These are phyloP conservation scores for Botrytis paeoniae DNA, from an alignment of 2,329 filamentous ascomycete species.

Conservation along the genomic window DNA sequence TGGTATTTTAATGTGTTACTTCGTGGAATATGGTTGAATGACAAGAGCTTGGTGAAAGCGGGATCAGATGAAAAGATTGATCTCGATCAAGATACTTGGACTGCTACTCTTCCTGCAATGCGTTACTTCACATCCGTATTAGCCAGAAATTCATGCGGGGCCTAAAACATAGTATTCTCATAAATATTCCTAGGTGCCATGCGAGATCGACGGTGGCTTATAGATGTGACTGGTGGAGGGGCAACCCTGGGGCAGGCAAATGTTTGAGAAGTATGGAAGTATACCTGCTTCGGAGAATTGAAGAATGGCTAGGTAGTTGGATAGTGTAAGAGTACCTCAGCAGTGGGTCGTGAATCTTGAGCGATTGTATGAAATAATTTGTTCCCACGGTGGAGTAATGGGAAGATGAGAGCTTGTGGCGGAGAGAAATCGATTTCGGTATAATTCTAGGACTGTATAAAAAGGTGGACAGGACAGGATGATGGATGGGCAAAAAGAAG, in stretches of 20 bases:
- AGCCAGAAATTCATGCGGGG: constrained; percentile 12
- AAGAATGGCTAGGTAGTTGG: not conserved
- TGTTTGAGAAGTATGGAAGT: not conserved
- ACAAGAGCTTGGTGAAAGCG: not conserved
- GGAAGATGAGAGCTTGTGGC: not conserved
- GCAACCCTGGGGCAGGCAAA: constrained; percentile 3
- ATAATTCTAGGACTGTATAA: not conserved
- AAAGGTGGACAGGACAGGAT: not conserved
- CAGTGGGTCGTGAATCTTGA: not conserved
- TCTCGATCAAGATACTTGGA: not conserved
- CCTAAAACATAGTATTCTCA: not conserved
- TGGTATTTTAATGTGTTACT: not conserved
- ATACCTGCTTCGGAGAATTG: constrained; percentile 3
- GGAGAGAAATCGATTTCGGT: not conserved
- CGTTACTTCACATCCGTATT: constrained; percentile 14
- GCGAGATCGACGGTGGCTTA: constrained; percentile 1
- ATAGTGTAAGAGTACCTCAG: not conserved
- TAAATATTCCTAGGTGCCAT: constrained; percentile 5
- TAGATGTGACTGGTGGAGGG: constrained; percentile 8
- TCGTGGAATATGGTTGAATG: not conserved
- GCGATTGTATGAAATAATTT: not conserved
- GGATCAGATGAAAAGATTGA: not conserved
- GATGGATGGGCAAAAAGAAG: not conserved
- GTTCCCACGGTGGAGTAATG: not conserved
- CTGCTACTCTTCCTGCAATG: constrained; percentile 5